Conservation (phyloP, 352 stramenopile genomes). For the Phytophthora meadii region DNA sequence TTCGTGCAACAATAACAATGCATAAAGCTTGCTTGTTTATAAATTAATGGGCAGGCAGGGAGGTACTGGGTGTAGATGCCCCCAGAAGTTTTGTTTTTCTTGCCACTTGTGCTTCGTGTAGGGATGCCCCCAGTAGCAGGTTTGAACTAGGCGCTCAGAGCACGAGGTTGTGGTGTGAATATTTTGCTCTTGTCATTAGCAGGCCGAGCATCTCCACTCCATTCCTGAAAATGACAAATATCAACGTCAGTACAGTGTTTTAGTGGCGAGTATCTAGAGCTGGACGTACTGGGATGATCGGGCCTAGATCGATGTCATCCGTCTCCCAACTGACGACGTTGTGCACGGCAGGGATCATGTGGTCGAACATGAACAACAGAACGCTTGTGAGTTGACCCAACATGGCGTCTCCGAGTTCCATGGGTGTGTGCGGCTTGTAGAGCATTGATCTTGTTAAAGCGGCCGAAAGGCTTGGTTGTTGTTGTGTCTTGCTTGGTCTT, state of each 20-base stretch:
- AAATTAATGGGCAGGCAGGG: constrained; percentile 7
- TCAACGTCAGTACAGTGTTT: background rate
- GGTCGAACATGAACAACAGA: constrained; percentile 47
- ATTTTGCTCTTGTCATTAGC: constrained; percentile 13
- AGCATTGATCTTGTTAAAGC: constrained; percentile 17
- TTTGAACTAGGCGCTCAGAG: background rate
- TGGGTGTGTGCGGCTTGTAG: constrained; percentile 42
- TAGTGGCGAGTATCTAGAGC: background rate
- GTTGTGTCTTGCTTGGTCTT: constrained; percentile 21
- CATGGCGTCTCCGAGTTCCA: constrained; percentile 48
- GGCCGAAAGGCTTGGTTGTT: constrained; percentile 1
- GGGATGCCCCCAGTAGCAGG: background rate
- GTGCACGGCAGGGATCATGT: constrained; percentile 54
- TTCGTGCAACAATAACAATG: too few relatives aligned
- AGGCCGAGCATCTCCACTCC: constrained; percentile 9
- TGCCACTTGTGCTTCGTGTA: background rate
- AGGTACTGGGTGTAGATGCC: background rate
- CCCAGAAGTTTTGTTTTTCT: background rate
- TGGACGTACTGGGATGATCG: constrained; percentile 5
- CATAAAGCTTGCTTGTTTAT: constrained; percentile 5
- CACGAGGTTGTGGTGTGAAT: background rate
- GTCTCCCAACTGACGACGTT: constrained; percentile 58
- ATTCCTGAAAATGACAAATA: constrained; percentile 7
- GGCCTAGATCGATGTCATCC: constrained; percentile 1
- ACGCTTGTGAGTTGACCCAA: constrained; percentile 44